Percentiles rank a stretch among this genome's conserved stretches.
phyloP scores from a whole-genome alignment of 2,329 filamentous ascomycete species.

The Sporothrix brasiliensis region DNA sequence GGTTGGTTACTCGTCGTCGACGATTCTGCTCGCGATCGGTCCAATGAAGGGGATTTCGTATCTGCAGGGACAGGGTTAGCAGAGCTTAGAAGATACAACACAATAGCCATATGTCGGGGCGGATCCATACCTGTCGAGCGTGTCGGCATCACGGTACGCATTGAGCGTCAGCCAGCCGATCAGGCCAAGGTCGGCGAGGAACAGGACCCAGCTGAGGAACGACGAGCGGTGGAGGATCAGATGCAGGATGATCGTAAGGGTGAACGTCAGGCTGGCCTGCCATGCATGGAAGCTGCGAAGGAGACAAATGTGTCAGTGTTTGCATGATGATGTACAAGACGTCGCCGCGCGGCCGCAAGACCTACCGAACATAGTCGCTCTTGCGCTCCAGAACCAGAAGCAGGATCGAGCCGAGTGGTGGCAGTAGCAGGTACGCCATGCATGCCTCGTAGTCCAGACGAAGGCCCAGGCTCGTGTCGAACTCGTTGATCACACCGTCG shows the following conservation, averaged over 20 bases:
- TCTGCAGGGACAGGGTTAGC: constrained; percentile 47
- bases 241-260: constrained; percentile 73
- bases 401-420: constrained; percentile 82
- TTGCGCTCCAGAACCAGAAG: constrained; percentile 86
- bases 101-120: neutral
- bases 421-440: constrained; percentile 81
- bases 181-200: constrained; percentile 72
- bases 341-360: neutral
- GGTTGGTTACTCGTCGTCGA: constrained; percentile 73
- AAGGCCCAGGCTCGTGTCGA: constrained; percentile 86
- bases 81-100: neutral
- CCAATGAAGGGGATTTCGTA: constrained; percentile 90
- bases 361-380: constrained; percentile 92
- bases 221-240: constrained; percentile 83
- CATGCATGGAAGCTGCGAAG: constrained; percentile 82
- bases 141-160: constrained; percentile 81
- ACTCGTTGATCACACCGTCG: constrained; percentile 69
- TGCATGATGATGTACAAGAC: neutral
- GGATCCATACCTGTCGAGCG: constrained; percentile 58
- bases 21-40: constrained; percentile 78
- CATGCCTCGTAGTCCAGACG: constrained; percentile 88
- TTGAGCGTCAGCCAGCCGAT: constrained; percentile 76
- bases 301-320: neutral
- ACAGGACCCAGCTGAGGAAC: constrained; percentile 80
- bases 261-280: constrained; percentile 86